Evolutionary conservation across 2,329 filamentous ascomycete genomes (phyloP).

Genomic region (Aspergillus sp.): DNA sequence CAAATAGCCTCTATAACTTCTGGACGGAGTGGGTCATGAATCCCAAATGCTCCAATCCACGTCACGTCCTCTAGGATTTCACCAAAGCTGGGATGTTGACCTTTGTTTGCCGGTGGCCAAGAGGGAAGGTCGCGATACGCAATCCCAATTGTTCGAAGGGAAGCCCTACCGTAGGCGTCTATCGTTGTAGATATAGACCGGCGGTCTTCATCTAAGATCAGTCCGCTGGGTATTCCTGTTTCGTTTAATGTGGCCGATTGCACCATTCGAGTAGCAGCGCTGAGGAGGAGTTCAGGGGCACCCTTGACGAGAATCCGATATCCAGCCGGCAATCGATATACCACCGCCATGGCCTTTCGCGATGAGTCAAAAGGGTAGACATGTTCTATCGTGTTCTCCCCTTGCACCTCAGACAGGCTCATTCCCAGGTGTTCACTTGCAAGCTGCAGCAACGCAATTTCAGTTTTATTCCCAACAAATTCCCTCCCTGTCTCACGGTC

Average conservation of each 20-base stretch:
- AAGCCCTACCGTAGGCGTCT: constrained; percentile 50
- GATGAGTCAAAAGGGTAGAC: constrained; percentile 74
- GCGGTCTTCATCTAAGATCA: constrained; percentile 22
- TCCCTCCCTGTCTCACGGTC: constrained; percentile 64
- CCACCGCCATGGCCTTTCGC: constrained; percentile 64
- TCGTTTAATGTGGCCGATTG: constrained; percentile 30
- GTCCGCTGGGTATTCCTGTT: constrained; percentile 36
- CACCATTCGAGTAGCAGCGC: constrained; percentile 32
- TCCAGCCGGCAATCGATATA: constrained; percentile 38
- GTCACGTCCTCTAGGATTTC: constrained; percentile 70
- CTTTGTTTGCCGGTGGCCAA: constrained; percentile 56
- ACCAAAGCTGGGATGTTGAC: constrained; percentile 64
- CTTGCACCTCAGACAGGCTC: constrained; percentile 63
- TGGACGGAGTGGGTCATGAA: constrained; percentile 71
- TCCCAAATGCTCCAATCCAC: constrained; percentile 72
- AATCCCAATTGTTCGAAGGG: constrained; percentile 72
- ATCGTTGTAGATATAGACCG: constrained; percentile 34
- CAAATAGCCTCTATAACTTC: constrained; percentile 68
- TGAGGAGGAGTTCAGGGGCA: constrained; percentile 48
- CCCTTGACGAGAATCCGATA: constrained; percentile 51
- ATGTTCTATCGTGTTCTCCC: constrained; percentile 61
- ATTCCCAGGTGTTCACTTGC: constrained; percentile 67
- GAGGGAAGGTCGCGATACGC: constrained; percentile 66
- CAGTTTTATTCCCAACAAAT: constrained; percentile 76
- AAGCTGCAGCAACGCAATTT: constrained; percentile 69